Conservation (phyloP, 179 eudicot genomes). For the Silene coronaria region DNA sequence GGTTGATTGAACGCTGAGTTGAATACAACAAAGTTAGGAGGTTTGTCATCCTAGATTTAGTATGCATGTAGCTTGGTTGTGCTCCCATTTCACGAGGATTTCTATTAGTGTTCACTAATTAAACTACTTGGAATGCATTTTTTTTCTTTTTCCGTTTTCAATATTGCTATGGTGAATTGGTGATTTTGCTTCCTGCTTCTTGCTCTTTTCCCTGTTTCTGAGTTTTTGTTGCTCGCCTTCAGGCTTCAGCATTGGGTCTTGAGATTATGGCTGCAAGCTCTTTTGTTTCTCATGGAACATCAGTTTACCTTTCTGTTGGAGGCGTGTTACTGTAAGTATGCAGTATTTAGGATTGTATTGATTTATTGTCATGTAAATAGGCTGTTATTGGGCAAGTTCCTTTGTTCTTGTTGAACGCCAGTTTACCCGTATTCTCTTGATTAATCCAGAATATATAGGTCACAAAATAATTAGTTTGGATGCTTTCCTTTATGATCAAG, state of each 20-base stretch:
- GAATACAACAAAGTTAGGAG: not conserved
- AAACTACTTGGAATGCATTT: not conserved
- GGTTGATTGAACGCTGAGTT: not conserved
- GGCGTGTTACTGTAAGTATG: slow-evolving; percentile 73
- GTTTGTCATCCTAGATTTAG: not conserved
- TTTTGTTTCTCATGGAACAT: slow-evolving; percentile 35
- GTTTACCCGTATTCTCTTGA: not conserved
- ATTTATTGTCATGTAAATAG: not conserved
- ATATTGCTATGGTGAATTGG: not conserved
- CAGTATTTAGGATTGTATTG: not conserved
- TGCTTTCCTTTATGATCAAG: not conserved
- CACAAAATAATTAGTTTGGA: not conserved
- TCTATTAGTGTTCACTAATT: not conserved
- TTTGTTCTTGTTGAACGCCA: not conserved
- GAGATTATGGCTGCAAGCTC: slow-evolving; percentile 65
- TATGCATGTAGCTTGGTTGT: not conserved
- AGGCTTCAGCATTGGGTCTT: slow-evolving; percentile 65
- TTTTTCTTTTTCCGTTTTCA: not conserved
- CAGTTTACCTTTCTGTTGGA: slow-evolving; percentile 74
- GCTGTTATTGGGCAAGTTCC: not conserved
- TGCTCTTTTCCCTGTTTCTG: slow-evolving; percentile 2
- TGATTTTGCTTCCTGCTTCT: slow-evolving; percentile 7
- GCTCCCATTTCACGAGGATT: slow-evolving; percentile 1
- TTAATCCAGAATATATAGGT: not conserved
- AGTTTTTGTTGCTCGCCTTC: slow-evolving; percentile 23